These are phyloP conservation scores for Penicillium sp. DNA, from an alignment of 2,329 filamentous ascomycete genomes.

Conservation along the genomic window DNA sequence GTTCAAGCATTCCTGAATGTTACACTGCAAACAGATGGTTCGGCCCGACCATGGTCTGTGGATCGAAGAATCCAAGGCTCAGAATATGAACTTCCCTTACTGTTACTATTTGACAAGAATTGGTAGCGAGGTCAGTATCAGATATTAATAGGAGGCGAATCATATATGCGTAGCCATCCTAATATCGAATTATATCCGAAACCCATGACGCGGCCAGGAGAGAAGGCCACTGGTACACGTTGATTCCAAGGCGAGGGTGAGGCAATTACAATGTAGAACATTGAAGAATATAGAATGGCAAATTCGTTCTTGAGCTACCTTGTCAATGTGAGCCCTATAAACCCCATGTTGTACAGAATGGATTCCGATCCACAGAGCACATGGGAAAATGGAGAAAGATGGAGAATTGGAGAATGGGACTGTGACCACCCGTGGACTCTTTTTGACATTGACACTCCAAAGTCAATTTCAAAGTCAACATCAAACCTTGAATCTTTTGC, in stretches of 20 bases:
- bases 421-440: neutral
- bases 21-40: slow-evolving; percentile 1
- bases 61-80: neutral
- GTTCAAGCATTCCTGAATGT: neutral
- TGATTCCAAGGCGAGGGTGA: neutral
- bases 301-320: neutral
- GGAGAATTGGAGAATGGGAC: slow-evolving; percentile 4
- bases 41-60: neutral
- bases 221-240: slow-evolving; percentile 1
- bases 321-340: neutral
- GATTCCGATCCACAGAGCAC: slow-evolving; percentile 5
- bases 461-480: neutral
- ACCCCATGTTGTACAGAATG: neutral
- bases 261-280: neutral
- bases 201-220: slow-evolving; percentile 16
- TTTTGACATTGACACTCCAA: neutral
- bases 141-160: slow-evolving; percentile 3
- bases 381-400: slow-evolving; percentile 6
- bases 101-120: neutral
- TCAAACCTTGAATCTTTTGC: neutral
- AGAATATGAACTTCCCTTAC: neutral
- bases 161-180: neutral
- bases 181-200: slow-evolving; percentile 10
- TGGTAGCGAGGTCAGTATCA: slow-evolving; percentile 3
- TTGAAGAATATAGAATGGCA: neutral